Evolutionary conservation across 2,329 filamentous ascomycete genomes (phyloP), one percentile per base, ranked within the genome.

Genomic region (Sporothrix humicola): DNA sequence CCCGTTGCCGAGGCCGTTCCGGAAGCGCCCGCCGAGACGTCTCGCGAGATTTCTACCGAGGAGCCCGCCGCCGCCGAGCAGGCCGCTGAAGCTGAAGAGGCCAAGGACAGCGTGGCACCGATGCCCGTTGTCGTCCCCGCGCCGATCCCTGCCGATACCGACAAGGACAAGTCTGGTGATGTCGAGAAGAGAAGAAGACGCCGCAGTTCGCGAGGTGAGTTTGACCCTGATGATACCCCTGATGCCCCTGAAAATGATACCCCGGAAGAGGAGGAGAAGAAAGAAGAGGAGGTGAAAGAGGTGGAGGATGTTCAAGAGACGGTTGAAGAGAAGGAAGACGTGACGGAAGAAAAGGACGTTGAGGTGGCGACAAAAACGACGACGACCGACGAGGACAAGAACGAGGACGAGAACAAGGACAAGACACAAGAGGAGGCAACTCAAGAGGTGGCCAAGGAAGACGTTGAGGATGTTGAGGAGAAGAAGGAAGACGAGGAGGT

Each of bases 141-240:
- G 6, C 63, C 63, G 7, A 6, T 52, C 13, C 44, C 63, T 8
- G 23, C 23, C 37, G 63, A 68, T 15, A 9, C 63, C n/a, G 65
- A 50, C 5, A 26, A 26, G 23, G 66, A 69, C 15, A 69, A 69
- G 50, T 42, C 48, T 13, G 48, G 23, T 26, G 66, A 69, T 31
- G 26, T 31, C 23, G 50, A 69, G 66, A 69, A n/a, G n/a, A 54
- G 50, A 50, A 69, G 66, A 69, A 69, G 66, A 69, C 26, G 48
- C 26, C 66, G 50, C 48, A 69, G 66, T 69, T 69, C 50, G 48
- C 52, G 26, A 69, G 66, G 66, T 69, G 66, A 69, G 66, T 69
- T 44, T 50, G 50, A 54, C 66, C 50, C 66, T 23, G 52, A 26
- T 26, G 9, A 56, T 12, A n/a, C 66, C 66, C 66, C 42, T 69